Evolutionary conservation across 495 filamentous ascomycete species (phyloP).

Genomic region (Talaromyces adpressus): DNA sequence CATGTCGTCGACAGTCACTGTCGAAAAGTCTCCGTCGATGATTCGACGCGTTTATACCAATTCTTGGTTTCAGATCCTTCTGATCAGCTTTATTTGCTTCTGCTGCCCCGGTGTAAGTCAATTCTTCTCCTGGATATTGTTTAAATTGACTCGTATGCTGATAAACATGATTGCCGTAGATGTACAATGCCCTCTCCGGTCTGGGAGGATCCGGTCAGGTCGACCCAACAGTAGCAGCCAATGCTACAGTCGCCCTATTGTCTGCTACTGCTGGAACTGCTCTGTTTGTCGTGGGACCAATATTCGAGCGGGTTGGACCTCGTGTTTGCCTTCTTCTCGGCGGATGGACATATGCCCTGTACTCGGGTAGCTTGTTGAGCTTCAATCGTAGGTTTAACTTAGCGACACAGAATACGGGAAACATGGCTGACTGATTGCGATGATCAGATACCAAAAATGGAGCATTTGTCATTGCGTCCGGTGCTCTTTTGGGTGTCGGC

Average conservation of each 20-base stretch:
- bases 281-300: conserved; percentile 35
- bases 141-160: background rate
- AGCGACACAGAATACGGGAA: background rate
- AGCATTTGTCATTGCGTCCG: conserved; percentile 68
- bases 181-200: conserved; percentile 66
- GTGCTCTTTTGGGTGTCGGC: conserved; percentile 43
- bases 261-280: conserved; percentile 33
- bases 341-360: conserved; percentile 37
- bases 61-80: conserved; percentile 34
- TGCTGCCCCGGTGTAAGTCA: conserved; percentile 58
- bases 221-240: conserved; percentile 31
- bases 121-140: background rate
- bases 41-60: conserved; percentile 21
- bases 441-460: conserved; percentile 55
- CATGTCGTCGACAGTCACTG: conserved; percentile 3
- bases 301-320: conserved; percentile 35
- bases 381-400: conserved; percentile 26
- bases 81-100: conserved; percentile 65
- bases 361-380: conserved; percentile 32
- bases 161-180: conserved; percentile 16
- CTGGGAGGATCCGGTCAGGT: conserved; percentile 50
- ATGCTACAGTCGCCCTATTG: conserved; percentile 34
- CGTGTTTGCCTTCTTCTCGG: conserved; percentile 32
- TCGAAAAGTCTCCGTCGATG: conserved; percentile 2
- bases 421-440: conserved; percentile 28